Evolutionary conservation across 148 eudicot species (phyloP), one percentile per base, ranked within the genome.

Genomic region (Diospyros lotus): DNA sequence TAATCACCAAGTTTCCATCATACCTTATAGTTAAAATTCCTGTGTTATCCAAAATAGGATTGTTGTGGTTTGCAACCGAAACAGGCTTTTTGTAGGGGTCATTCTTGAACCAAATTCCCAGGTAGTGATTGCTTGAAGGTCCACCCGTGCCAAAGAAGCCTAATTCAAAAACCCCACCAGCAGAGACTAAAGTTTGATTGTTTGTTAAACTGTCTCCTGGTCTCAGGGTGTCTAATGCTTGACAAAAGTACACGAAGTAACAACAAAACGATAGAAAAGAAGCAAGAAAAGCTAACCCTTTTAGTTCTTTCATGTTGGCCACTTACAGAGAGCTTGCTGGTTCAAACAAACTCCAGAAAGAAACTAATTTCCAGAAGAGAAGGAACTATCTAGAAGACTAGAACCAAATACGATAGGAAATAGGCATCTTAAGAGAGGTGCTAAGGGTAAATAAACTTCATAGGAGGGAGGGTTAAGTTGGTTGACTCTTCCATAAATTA

Each of bases 131-230:
- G 8, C 51, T 48, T 4, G 8, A 48, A 7, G 8, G 8, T 48
- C 8, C 46, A 43, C 62, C 62, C 3, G 55, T 17, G n/a, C 28
- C 9, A 9, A 72, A 72, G 28, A 72, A 72, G 9, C 75, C 66
- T 17, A 58, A 41, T 46, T 72, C 66, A 46, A 72, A 72, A 15
- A 58, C 28, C 4, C 66, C 66, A 43, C 45, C 43, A 43, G 39
- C 48, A 58, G 75, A 72, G 15, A 58, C 54, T 45, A 60, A 17
- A 58, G 64, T 58, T 45, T 60, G 28, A 44, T 44, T 43, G 54
- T 67, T 8, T 46, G 11, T 67, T 54, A 67, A 14, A 45, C 38
- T 14, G 10, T 67, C 54, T 38, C 70, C 54, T 6, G 39, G 54
- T 2, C 70, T n/a, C 1, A 67, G 70, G 9, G 70, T 67, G 54